Conservation (phyloP, 139 green algal genomes). For the Auxenochlorella protothecoides region DNA sequence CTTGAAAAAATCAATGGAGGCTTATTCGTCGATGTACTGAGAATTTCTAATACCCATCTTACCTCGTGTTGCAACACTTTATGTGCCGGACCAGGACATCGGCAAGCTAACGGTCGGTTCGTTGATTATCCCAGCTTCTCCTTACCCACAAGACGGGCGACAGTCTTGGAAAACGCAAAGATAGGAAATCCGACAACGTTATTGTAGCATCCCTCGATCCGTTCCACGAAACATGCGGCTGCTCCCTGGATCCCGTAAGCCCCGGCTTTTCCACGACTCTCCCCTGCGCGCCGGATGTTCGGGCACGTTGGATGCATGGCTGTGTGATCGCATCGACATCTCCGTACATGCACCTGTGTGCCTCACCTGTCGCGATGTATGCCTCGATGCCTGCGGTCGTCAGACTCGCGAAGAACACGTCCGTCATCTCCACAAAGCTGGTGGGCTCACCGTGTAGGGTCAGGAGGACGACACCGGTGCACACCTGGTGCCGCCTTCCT, state of each 20-base stretch:
- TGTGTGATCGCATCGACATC: background rate
- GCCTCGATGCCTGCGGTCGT: slow-evolving; percentile 40
- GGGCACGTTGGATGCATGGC: background rate
- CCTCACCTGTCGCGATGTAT: slow-evolving; percentile 57
- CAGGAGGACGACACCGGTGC: slow-evolving; percentile 74
- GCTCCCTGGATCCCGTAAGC: slow-evolving; percentile 68
- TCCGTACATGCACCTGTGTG: background rate
- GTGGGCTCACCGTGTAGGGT: slow-evolving; percentile 9
- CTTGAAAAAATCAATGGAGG: too few relatives aligned
- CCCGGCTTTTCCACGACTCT: slow-evolving; percentile 75
- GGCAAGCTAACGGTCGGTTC: slow-evolving; percentile 27
- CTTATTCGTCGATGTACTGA: too few relatives aligned
- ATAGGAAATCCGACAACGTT: slow-evolving; percentile 82
- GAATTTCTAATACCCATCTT: too few relatives aligned
- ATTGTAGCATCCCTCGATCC: slow-evolving; percentile 79
- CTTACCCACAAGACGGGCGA: slow-evolving; percentile 60
- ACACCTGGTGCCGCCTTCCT: slow-evolving; percentile 56
- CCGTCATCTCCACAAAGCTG: slow-evolving; percentile 57
- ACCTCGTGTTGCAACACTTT: background rate
- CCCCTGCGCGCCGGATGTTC: slow-evolving; percentile 29
- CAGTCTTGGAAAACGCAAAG: slow-evolving; percentile 3
- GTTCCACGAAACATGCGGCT: slow-evolving; percentile 64
- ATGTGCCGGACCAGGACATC: slow-evolving; percentile 27
- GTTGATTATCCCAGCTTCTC: too few relatives aligned
- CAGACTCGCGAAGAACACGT: slow-evolving; percentile 69